Evolutionary conservation across 805 yeast genomes (phyloP), one percentile per base, ranked within the genome.

Genomic region (Sugiyamaella americana): DNA sequence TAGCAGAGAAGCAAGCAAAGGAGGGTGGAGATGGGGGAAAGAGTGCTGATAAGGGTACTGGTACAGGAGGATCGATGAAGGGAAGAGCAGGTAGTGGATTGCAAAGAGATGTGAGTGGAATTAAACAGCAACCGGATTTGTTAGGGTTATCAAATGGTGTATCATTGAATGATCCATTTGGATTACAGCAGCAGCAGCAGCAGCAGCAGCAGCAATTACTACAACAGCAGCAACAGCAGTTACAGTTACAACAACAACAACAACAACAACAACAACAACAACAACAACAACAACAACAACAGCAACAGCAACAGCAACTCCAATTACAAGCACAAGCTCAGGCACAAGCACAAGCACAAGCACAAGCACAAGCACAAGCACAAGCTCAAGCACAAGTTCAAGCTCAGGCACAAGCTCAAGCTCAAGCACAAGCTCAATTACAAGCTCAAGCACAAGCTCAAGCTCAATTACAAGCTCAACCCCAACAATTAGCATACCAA

Each of bases 1-100:
- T 87, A 51, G 79, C 79, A 35, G 91, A 85, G 57, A 80, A 77
- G 64, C 73, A 69, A 43, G 71, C 65, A 19, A 71, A 73, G 46
- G 18, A 38, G 39, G 29, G 41, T 26, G 11, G 37, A 37, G 23
- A 11, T 3, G 17, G 32, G 8, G 32, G 26, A 22, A 39, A 37
- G 17, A 40, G 22, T 26, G 13, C 16, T 32, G 17, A n/a, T 44
- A 46, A 47, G 8, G 49, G 46, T 29, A 49, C 49, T n/a, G 50
- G 50, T 10, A 44, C 17, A 37, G 44, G 48, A 8, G 11, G 13
- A 26, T 8, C 13, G 13, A 26, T 8, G 8, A 8, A 8, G 32
- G 13, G 13, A 8, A 26, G 32, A 26, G 11, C 8, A 26, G 32
- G 11, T 8, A 34, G 22, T 36, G n/a, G 35, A 40, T 4, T 24